These are phyloP conservation scores for Acanthamoeba royreba DNA, from an alignment of 208 protist species.

Conservation along the genomic window DNA sequence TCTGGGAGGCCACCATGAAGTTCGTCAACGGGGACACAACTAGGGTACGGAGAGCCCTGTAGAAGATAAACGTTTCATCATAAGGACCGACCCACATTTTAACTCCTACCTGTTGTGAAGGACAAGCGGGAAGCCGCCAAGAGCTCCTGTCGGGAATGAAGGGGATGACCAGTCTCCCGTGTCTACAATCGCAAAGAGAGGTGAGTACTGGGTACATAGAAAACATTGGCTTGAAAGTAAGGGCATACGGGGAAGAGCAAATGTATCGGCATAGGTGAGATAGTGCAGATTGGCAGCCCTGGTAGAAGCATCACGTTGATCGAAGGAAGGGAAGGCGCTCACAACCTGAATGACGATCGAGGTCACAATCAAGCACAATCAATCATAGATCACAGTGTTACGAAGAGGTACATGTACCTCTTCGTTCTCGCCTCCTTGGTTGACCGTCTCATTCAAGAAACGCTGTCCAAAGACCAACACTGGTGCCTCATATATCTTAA, in stretches of 20 bases:
- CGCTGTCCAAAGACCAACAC: neutral
- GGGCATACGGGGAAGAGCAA: neutral
- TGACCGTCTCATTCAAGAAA: neutral
- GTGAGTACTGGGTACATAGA: neutral
- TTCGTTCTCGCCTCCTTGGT: neutral
- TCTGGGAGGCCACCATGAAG: conserved; percentile 15
- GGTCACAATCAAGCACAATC: no score
- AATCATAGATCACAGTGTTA: no score
- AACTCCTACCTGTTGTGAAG: neutral
- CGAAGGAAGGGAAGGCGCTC: neutral
- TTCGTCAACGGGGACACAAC: neutral
- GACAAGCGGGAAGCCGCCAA: neutral
- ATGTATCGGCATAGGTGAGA: neutral
- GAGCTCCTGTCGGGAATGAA: neutral
- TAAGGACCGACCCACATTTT: neutral
- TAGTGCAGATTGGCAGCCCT: neutral
- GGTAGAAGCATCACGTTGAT: neutral
- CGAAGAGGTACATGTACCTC: no score
- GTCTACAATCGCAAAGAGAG: neutral
- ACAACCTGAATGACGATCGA: no score
- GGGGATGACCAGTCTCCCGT: neutral
- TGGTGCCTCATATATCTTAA: neutral
- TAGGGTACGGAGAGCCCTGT: neutral
- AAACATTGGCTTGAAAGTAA: neutral
- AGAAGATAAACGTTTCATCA: neutral